Conservation (phyloP, 306 rosid species). For the Dryas drummondii region DNA sequence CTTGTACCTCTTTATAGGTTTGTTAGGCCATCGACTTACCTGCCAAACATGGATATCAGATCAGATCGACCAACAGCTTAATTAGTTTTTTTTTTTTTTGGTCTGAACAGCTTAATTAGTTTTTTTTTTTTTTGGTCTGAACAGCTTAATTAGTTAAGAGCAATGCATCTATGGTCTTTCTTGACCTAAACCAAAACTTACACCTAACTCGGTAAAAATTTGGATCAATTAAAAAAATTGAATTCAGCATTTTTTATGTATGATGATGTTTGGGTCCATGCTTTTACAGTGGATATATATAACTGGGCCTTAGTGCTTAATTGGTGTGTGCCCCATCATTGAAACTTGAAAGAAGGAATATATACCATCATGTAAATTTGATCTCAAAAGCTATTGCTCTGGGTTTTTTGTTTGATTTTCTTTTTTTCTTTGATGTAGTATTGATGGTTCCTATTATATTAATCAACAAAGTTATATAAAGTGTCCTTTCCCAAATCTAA, state of each 20-base stretch:
- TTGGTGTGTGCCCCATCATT: conserved; percentile 39
- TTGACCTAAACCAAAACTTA: background rate
- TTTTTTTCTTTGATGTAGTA: background rate
- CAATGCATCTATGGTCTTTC: background rate
- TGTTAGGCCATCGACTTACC: conserved; percentile 23
- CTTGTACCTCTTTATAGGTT: background rate
- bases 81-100: too few relatives aligned
- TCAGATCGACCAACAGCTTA: conserved; percentile 14
- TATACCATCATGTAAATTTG: conserved; percentile 20
- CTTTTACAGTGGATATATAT: conserved; percentile 3
- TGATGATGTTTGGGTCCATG: conserved; percentile 18
- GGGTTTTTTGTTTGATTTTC: background rate
- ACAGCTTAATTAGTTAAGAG: conserved; percentile 2
- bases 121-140: background rate
- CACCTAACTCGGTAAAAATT: background rate
- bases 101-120: background rate
- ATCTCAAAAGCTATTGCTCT: conserved; percentile 11
- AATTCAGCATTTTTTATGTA: background rate
- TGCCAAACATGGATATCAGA: conserved; percentile 11
- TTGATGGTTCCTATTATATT: conserved; percentile 18
- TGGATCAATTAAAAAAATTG: background rate
- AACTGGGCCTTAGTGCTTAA: conserved; percentile 16
- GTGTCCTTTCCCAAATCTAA: conserved; percentile 32
- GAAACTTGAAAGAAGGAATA: conserved; percentile 28
- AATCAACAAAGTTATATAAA: conserved; percentile 16